Evolutionary conservation across 2,329 filamentous ascomycete genomes (phyloP).

Genomic region (Aureobasidium namibiae): DNA sequence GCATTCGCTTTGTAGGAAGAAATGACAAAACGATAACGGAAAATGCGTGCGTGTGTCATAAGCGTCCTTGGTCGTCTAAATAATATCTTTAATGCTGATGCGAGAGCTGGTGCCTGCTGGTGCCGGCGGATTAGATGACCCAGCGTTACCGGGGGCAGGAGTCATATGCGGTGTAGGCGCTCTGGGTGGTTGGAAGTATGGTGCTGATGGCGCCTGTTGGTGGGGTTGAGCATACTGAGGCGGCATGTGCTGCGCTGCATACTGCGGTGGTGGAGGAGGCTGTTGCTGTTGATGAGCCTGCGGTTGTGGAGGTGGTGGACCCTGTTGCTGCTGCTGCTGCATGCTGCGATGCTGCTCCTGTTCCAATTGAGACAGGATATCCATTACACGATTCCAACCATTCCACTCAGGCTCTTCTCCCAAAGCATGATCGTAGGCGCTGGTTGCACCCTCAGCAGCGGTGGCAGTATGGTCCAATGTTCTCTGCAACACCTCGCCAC

Average conservation of each 20-base stretch:
- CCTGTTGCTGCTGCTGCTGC: slow-evolving; percentile 7
- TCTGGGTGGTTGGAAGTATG: slow-evolving; percentile 11
- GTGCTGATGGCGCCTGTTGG: slow-evolving; percentile 14
- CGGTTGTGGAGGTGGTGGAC: neutral
- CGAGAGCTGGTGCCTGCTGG: slow-evolving; percentile 15
- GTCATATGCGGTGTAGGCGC: slow-evolving; percentile 13
- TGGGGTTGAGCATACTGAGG: slow-evolving; percentile 14
- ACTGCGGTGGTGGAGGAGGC: slow-evolving; percentile 16
- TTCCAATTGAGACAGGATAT: slow-evolving; percentile 49
- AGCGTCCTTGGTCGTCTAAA: slow-evolving; percentile 15
- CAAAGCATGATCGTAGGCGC: slow-evolving; percentile 1
- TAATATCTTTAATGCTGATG: slow-evolving; percentile 31
- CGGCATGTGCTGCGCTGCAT: slow-evolving; percentile 7
- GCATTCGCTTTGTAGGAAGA: neutral
- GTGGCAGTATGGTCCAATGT: slow-evolving; percentile 15
- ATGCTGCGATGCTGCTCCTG: slow-evolving; percentile 30
- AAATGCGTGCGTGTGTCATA: slow-evolving; percentile 8
- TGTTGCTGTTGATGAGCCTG: neutral
- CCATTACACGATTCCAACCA: slow-evolving; percentile 70
- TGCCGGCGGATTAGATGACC: neutral
- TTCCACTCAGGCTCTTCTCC: slow-evolving; percentile 59
- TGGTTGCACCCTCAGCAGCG: slow-evolving; percentile 7
- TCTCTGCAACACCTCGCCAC: slow-evolving; percentile 34
- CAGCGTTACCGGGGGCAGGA: neutral
- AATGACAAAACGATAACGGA: slow-evolving; percentile 1